A percentile compares a stretch with the other conserved stretches of the same genome.
phyloP scores from a whole-genome alignment of 2,329 filamentous ascomycete species.

The Grosmannia huntii region DNA sequence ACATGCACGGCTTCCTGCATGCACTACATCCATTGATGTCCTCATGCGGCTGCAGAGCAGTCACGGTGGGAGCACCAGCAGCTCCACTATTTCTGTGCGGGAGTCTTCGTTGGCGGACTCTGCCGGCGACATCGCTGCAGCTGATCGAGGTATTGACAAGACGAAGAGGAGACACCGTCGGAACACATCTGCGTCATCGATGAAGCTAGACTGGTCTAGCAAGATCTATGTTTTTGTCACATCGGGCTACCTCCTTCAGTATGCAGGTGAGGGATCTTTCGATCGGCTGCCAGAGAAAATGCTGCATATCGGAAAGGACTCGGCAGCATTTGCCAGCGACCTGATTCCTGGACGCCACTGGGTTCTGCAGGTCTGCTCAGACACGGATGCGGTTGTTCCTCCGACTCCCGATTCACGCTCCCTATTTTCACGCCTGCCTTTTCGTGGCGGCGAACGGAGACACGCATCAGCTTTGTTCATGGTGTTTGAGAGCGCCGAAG shows the following conservation, averaged over 20 bases:
- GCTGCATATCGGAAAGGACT: constrained; percentile 58
- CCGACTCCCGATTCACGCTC: constrained; percentile 41
- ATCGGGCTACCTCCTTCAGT: constrained; percentile 63
- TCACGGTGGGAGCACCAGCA: constrained; percentile 27
- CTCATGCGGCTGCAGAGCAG: constrained; percentile 50
- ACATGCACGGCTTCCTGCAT: constrained; percentile 56
- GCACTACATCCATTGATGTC: constrained; percentile 53
- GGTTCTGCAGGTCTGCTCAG: constrained; percentile 63
- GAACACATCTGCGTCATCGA: constrained; percentile 25
- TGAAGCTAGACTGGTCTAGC: constrained; percentile 50
- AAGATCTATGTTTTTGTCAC: constrained; percentile 63
- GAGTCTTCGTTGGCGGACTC: constrained; percentile 10
- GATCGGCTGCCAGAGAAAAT: constrained; percentile 64
- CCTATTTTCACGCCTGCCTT: constrained; percentile 51
- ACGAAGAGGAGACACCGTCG: constrained; percentile 26
- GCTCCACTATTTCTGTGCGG: not conserved
- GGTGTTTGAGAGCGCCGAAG: constrained; percentile 57
- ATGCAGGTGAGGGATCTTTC: constrained; percentile 54
- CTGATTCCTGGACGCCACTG: constrained; percentile 68
- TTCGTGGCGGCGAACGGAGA: constrained; percentile 43
- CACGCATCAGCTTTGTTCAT: constrained; percentile 54
- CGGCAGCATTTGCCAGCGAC: constrained; percentile 69
- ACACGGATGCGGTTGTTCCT: constrained; percentile 44
- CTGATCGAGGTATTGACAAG: constrained; percentile 18
- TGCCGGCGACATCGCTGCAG: constrained; percentile 14